Percentiles rank a stretch among this genome's conserved stretches.
phyloP scores from a whole-genome alignment of 768 basidiomycete species.

The Boletus huronensis region DNA sequence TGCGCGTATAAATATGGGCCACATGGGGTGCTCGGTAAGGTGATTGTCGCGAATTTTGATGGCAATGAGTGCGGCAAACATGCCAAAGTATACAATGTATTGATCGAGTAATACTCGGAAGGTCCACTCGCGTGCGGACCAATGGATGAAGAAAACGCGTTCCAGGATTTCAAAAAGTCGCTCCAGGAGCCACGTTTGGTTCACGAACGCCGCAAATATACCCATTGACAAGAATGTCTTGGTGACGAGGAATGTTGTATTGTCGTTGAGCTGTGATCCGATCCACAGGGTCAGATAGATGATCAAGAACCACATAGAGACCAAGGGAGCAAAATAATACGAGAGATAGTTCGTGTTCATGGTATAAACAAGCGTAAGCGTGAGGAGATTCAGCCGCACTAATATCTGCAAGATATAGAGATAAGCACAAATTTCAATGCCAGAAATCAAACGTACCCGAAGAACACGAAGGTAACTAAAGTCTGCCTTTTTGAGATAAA shows the following conservation, averaged over 20 bases:
- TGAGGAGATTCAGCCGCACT: conserved; percentile 80
- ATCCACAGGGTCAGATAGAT: conserved; percentile 76
- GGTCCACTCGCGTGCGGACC: conserved; percentile 84
- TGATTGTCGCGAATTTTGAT: conserved; percentile 74
- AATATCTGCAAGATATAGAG: conserved; percentile 47
- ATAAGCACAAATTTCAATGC: neutral
- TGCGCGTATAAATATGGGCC: conserved; percentile 51
- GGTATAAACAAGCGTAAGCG: conserved; percentile 76
- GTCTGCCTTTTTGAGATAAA: conserved; percentile 87
- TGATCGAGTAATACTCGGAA: conserved; percentile 89
- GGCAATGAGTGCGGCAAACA: conserved; percentile 69
- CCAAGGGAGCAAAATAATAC: conserved; percentile 89
- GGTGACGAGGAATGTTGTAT: conserved; percentile 56
- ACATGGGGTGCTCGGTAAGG: conserved; percentile 65
- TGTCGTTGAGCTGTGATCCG: conserved; percentile 72
- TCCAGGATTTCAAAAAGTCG: conserved; percentile 59
- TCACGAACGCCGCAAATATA: conserved; percentile 64
- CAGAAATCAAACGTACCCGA: conserved; percentile 43
- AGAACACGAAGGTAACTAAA: conserved; percentile 76
- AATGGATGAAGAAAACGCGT: conserved; percentile 67
- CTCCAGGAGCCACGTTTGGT: conserved; percentile 58
- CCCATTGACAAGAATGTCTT: conserved; percentile 69
- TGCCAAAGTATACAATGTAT: conserved; percentile 85
- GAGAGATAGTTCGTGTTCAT: conserved; percentile 92
- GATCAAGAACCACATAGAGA: conserved; percentile 87